Evolutionary conservation across 106 monocot genomes (phyloP), one percentile per base, ranked within the genome.

Genomic region (Narthecium ossifragum): DNA sequence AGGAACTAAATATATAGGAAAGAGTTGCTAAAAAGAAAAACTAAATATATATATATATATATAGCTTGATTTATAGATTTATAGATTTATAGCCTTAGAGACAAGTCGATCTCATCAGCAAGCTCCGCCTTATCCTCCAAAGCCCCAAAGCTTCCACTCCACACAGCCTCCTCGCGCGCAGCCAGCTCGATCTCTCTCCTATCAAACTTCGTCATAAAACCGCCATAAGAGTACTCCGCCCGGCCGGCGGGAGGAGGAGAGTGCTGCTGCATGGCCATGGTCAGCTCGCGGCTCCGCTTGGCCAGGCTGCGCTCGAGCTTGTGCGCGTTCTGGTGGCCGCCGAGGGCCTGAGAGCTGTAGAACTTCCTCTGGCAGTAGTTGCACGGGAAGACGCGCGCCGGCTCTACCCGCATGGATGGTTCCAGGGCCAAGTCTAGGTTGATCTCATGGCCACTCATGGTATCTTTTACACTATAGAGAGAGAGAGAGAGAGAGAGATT

Each of bases 321-420:
- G 67, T 80, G 80, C 5, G 80, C 80, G 63, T 80, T 80, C 71
- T 80, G 80, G 66, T 81, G 80, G 1, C 80, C 80, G 3, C 80
- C 80, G 0, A 81, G 62, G 17, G 80, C 80, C 31, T 81, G 80
- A 5, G 80, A 76, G 52, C 70, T 76, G 67, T 62, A 34, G 52
- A 81, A 81, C 63, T 71, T 81, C 46, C 76, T 62, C 36, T 68
- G 50, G 67, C 80, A 81, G 75, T 81, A 81, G 51, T 67, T 71
- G 80, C 80, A 81, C 0, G 71, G 37, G 51, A 81, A 81, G 9
- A 76, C 24, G 15, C 71, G 65, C 12, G 25, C 51, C 5, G 79
- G 79, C 15, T 74, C 54, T 0, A 59, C 33, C n/a, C 13, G 51
- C 0, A 61, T 2, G 18, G 53, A 51, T 51, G 70, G 70, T 8